Base-by-base conservation (phyloP, 495 filamentous ascomycete species). In the Trichoderma virens region DNA sequence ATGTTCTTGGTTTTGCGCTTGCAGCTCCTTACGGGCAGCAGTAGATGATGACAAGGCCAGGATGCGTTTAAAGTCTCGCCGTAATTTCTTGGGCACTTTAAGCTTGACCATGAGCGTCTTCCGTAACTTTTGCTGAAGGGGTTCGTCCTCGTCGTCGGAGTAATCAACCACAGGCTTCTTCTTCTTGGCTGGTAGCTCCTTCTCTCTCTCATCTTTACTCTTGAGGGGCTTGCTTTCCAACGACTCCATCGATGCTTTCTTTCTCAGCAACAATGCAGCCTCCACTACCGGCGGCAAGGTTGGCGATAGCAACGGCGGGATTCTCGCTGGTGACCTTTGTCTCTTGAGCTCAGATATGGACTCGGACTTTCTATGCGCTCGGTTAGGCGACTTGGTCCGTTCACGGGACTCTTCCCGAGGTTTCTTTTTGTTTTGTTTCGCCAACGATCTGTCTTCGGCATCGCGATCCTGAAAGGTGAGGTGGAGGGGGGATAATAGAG, bases 231-330 rank as follows among this genome's bases (percentile, higher is more conserved):
- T 65, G 14, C n/a, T 25, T 38, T 64, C 62, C 31, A 35, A 13
- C 3, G 11, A 23, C 64, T 78, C 78, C 45, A 71, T 66, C 6
- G 73, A 67, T 23, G 69, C 69, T 43, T 67, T 71, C 54, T 75
- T 76, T 9, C 72, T 18, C 45, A 71, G 74, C 14, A 73, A 72
- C 18, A 82, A 69, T 34, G 77, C 75, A 56, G 75, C 76, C 30
- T 81, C 74, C 5, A 82, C 71, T 45, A 80, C 64, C 0, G 77
- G 69, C 0, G 79, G 79, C 9, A 82, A 68, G 3, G 79, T 82
- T 5, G 79, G 79, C 7, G 79, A 82, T 8, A 82, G 73, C 18
- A 82, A 72, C 3, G 70, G 67, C 7, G 78, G 79, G n/a, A 81
- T 68, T 28, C 61, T 62, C 23, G 70, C 6, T 0, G 65, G 41